Percentiles rank a stretch among this genome's conserved stretches.
Evolutionary conservation across 2,329 filamentous ascomycete genomes (phyloP).

Genomic region (Paradendryphiella salina): DNA sequence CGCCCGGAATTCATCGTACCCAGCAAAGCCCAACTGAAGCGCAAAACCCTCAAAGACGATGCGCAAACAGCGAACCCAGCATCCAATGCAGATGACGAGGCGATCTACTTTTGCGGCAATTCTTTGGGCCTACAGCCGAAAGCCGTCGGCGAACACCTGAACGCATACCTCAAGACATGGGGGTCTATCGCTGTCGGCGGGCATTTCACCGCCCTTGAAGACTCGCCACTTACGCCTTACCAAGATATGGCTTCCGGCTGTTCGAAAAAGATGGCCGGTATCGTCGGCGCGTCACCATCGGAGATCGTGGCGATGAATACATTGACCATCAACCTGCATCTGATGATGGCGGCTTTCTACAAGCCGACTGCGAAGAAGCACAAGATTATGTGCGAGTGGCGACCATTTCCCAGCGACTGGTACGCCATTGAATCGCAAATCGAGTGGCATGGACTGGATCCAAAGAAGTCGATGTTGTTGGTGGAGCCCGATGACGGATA

Average conservation of each 20-base stretch:
- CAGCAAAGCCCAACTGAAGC: constrained; percentile 69
- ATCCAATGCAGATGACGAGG: constrained; percentile 49
- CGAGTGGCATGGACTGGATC: constrained; percentile 67
- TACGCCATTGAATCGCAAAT: constrained; percentile 85
- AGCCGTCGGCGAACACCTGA: constrained; percentile 65
- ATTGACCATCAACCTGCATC: constrained; percentile 76
- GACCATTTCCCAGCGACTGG: constrained; percentile 86
- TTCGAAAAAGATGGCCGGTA: constrained; percentile 66
- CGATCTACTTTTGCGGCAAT: constrained; percentile 86
- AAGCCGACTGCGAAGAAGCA: constrained; percentile 65
- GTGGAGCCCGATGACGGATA: constrained; percentile 66
- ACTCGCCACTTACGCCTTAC: constrained; percentile 73
- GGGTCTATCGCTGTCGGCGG: constrained; percentile 79
- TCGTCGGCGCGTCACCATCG: constrained; percentile 71
- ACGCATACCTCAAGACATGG: constrained; percentile 79
- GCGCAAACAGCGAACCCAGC: constrained; percentile 28
- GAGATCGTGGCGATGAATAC: constrained; percentile 90
- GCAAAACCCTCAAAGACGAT: constrained; percentile 55
- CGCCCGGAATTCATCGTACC: constrained; percentile 76
- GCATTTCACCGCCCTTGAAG: constrained; percentile 71
- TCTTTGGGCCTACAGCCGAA: constrained; percentile 83
- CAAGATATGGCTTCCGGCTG: constrained; percentile 77
- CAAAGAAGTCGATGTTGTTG: constrained; percentile 69
- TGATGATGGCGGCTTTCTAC: constrained; percentile 87
- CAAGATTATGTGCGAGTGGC: constrained; percentile 84